A percentile compares a stretch with the other conserved stretches of the same genome.
Evolutionary conservation across 805 yeast genomes (phyloP).

Genomic region (Grigorovia transvaalensis): DNA sequence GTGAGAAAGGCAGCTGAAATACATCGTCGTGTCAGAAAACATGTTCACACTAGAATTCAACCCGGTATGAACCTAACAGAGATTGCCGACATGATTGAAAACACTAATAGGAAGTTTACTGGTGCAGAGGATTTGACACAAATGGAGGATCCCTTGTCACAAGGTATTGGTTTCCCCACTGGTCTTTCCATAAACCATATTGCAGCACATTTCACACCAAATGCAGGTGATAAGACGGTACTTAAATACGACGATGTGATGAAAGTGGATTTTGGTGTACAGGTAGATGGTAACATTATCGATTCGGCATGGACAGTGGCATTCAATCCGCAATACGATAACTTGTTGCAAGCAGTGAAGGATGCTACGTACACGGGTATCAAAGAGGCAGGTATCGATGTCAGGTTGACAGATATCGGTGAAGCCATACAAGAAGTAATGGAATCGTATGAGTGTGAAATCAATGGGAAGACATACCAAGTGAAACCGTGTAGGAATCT

Average conservation of each 20-base stretch:
- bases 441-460: slow-evolving; percentile 92
- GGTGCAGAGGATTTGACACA: slow-evolving; percentile 50
- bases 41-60: slow-evolving; percentile 60
- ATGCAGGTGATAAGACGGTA: slow-evolving; percentile 81
- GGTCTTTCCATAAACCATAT: slow-evolving; percentile 87
- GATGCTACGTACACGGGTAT: slow-evolving; percentile 94
- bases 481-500: slow-evolving; percentile 84
- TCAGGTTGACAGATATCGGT: slow-evolving; percentile 87
- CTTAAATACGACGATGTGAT: slow-evolving; percentile 81
- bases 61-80: slow-evolving; percentile 92
- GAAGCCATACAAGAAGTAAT: slow-evolving; percentile 93
- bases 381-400: slow-evolving; percentile 90
- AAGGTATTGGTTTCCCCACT: slow-evolving; percentile 98
- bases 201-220: slow-evolving; percentile 98
- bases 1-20: slow-evolving; percentile 94
- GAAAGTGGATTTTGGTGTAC: slow-evolving; percentile 96
- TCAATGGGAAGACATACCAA: slow-evolving; percentile 76
- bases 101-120: slow-evolving; percentile 65
- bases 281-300: slow-evolving; percentile 84
- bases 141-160: slow-evolving; percentile 32
- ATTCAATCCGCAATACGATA: slow-evolving; percentile 75
- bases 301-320: slow-evolving; percentile 94
- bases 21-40: slow-evolving; percentile 81
- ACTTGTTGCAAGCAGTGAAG: slow-evolving; percentile 69
- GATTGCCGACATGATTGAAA: slow-evolving; percentile 81